These are phyloP conservation scores for Escovopsis sp. DNA, from an alignment of 2,329 filamentous ascomycete species.

Conservation along the genomic window DNA sequence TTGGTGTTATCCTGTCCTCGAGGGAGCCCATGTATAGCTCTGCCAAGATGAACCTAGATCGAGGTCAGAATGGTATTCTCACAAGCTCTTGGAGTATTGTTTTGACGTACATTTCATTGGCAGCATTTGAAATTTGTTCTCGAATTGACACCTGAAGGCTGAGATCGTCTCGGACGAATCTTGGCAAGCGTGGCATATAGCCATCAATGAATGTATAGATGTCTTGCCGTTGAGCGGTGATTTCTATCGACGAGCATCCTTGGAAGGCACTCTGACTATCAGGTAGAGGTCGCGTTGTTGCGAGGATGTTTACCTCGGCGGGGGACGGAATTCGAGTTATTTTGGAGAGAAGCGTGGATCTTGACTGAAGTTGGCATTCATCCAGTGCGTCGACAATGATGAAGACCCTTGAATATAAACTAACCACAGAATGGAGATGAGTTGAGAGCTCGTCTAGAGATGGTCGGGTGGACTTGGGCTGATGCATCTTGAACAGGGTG, in stretches of 20 bases:
- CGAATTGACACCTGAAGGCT: background rate
- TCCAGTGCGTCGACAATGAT: background rate
- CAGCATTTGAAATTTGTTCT: background rate
- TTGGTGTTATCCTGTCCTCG: background rate
- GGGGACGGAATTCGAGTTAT: background rate
- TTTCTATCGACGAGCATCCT: background rate
- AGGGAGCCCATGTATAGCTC: background rate
- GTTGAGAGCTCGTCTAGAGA: background rate
- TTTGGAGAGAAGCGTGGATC: background rate
- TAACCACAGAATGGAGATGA: background rate
- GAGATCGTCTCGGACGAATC: background rate
- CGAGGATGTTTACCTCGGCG: background rate
- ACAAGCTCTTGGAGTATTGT: background rate
- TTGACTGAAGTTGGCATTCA: background rate
- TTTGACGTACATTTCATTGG: background rate
- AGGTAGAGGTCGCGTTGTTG: background rate
- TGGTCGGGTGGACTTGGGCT: background rate
- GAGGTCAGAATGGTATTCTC: background rate
- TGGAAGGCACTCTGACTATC: background rate
- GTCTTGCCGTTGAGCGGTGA: background rate
- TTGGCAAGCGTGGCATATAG: background rate
- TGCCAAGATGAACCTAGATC: background rate
- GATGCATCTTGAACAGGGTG: background rate
- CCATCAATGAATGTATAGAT: background rate
- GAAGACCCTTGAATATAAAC: background rate